Percentiles rank a stretch among this genome's conserved stretches.
Evolutionary conservation across 192 early-diverging fungal species (phyloP).

Genomic region (Spinellus fusiger): DNA sequence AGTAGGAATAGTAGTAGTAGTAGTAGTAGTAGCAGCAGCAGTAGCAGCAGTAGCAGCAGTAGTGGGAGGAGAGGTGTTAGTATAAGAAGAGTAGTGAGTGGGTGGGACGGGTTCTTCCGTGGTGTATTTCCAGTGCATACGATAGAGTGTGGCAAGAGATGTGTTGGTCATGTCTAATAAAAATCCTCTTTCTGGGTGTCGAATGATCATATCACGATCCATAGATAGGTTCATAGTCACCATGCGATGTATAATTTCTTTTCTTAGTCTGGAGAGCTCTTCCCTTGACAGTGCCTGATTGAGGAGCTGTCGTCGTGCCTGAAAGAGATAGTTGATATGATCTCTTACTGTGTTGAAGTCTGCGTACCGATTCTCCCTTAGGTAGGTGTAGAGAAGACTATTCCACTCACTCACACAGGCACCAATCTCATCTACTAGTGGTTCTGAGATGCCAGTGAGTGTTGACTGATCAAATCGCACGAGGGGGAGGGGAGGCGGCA

Average conservation of each 20-base stretch:
- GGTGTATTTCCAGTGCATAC: slow-evolving; percentile 43
- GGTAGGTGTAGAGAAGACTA: slow-evolving; percentile 40
- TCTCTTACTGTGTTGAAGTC: slow-evolving; percentile 44
- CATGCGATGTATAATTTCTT: slow-evolving; percentile 46
- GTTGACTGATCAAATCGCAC: slow-evolving; percentile 46
- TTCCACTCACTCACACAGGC: slow-evolving; percentile 61
- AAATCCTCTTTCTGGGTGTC: slow-evolving; percentile 53
- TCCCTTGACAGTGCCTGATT: slow-evolving; percentile 53
- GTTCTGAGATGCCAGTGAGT: slow-evolving; percentile 45
- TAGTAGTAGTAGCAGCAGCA: neutral
- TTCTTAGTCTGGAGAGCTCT: slow-evolving; percentile 48
- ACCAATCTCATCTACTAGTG: slow-evolving; percentile 62
- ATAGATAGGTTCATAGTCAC: slow-evolving; percentile 52
- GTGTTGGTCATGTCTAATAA: slow-evolving; percentile 48
- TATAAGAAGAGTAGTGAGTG: neutral
- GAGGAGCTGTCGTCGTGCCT: slow-evolving; percentile 54
- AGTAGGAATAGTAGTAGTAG: neutral
- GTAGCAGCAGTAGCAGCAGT: neutral
- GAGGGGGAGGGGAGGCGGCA: slow-evolving; percentile 36
- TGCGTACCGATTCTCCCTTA: slow-evolving; percentile 47
- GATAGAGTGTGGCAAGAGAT: slow-evolving; percentile 52
- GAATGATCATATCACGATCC: slow-evolving; percentile 48
- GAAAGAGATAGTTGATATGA: slow-evolving; percentile 53
- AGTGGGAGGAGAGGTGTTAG: neutral
- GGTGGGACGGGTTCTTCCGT: neutral